Conservation (phyloP, 75 land plant genomes). For the Pinus tabuliformis region DNA sequence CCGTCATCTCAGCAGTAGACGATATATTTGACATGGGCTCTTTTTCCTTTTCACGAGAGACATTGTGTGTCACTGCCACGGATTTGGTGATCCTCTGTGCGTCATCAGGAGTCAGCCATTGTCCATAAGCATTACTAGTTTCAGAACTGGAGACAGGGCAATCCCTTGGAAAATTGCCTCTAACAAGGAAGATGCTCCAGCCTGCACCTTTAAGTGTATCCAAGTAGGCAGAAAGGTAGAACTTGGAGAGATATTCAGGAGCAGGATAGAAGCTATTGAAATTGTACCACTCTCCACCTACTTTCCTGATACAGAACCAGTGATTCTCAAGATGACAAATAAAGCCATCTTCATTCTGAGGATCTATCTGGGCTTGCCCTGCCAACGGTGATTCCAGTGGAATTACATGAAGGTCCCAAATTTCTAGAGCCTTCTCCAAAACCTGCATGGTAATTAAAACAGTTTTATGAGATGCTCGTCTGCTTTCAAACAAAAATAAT, state of each 20-base stretch:
- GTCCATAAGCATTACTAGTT: constrained; percentile 61
- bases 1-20: neutral
- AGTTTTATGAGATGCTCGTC: neutral
- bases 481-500: neutral
- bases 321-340: constrained; percentile 85
- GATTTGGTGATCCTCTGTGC: constrained; percentile 61
- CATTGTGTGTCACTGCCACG: constrained; percentile 13
- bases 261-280: constrained; percentile 91
- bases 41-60: neutral
- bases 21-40: neutral
- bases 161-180: constrained; percentile 81
- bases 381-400: constrained; percentile 72
- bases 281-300: constrained; percentile 90
- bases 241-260: constrained; percentile 86
- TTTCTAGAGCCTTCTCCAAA: constrained; percentile 72
- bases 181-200: constrained; percentile 95
- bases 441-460: constrained; percentile 38
- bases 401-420: constrained; percentile 85
- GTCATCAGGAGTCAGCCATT: constrained; percentile 80
- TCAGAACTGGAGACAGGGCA: constrained; percentile 50
- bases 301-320: constrained; percentile 90
- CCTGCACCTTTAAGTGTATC: constrained; percentile 69
- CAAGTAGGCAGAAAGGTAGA: constrained; percentile 83
- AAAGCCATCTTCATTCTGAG: constrained; percentile 82
- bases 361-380: constrained; percentile 63